phyloP scores from a whole-genome alignment of 1,139 yeast genomes.

The Debaryomyces coudertii region DNA sequence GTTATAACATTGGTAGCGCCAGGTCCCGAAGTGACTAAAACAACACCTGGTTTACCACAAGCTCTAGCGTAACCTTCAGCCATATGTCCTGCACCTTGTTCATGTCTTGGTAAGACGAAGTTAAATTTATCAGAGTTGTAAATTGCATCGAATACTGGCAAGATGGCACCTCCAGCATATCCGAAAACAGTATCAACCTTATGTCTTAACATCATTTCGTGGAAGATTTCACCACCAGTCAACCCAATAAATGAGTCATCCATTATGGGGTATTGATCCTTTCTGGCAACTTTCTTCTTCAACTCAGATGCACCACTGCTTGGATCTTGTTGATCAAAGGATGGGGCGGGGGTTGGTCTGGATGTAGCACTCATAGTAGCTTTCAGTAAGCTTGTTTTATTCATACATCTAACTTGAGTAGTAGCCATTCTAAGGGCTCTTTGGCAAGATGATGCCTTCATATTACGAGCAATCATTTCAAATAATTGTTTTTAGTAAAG shows the following conservation, averaged over 20 bases:
- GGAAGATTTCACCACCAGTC: slow-evolving; percentile 97
- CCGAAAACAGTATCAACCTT: slow-evolving; percentile 94
- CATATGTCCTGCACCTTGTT: slow-evolving; percentile 99
- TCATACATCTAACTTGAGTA: slow-evolving; percentile 30
- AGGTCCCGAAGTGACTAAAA: slow-evolving; percentile 96
- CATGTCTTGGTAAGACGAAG: slow-evolving; percentile 93
- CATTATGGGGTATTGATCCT: slow-evolving; percentile 37
- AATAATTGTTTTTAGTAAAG: background rate
- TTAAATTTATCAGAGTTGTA: slow-evolving; percentile 87
- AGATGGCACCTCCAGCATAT: slow-evolving; percentile 97
- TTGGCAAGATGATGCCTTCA: slow-evolving; percentile 13
- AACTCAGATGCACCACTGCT: slow-evolving; percentile 7
- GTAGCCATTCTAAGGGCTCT: slow-evolving; percentile 18
- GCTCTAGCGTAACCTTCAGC: slow-evolving; percentile 99
- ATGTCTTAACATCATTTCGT: slow-evolving; percentile 98
- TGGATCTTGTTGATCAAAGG: slow-evolving; percentile 33
- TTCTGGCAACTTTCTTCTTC: slow-evolving; percentile 15
- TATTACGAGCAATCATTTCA: slow-evolving; percentile 12
- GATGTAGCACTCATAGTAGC: slow-evolving; percentile 38
- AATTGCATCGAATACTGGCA: slow-evolving; percentile 97
- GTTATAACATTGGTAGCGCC: slow-evolving; percentile 98
- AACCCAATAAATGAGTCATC: slow-evolving; percentile 91
- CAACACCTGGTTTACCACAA: slow-evolving; percentile 96
- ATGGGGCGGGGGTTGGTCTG: slow-evolving; percentile 45
- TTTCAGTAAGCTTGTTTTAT: slow-evolving; percentile 35